Percentiles rank a stretch among this genome's conserved stretches.
These are phyloP conservation scores for Yamadazyma epiphylla DNA, from an alignment of 1,139 yeast genomes.

Conservation along the genomic window DNA sequence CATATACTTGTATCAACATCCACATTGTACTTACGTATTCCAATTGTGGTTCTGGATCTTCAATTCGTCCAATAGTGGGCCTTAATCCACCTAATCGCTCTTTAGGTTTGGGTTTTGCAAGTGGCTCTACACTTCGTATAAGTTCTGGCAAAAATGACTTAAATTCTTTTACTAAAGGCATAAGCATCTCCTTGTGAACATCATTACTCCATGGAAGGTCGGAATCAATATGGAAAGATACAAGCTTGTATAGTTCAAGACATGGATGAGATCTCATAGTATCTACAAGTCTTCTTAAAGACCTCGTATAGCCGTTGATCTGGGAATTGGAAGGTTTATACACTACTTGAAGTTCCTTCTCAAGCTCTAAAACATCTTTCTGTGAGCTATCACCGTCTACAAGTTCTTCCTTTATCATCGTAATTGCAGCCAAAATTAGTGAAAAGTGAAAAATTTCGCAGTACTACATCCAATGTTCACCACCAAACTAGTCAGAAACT, in stretches of 20 bases:
- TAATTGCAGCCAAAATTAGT: too few species aligned
- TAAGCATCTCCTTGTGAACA: not conserved
- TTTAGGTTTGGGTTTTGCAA: not conserved
- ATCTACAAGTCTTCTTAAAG: not conserved
- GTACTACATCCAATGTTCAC: slow-evolving; percentile 1
- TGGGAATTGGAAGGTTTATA: not conserved
- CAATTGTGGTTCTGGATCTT: not conserved
- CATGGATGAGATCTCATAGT: not conserved
- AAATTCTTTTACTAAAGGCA: not conserved
- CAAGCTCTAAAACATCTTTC: too few species aligned
- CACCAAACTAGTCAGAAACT: too few species aligned
- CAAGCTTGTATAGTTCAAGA: not conserved
- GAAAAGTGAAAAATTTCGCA: too few species aligned
- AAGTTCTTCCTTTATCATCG: too few species aligned
- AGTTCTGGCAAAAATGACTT: not conserved
- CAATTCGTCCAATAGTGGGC: not conserved
- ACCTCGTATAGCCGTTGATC: not conserved
- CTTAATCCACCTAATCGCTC: not conserved
- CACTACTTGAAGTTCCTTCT: not conserved
- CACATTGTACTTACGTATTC: slow-evolving; percentile 13
- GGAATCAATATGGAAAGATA: not conserved
- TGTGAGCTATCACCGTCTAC: too few species aligned
- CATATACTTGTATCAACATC: slow-evolving; percentile 19
- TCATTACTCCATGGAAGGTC: not conserved
- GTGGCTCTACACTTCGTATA: not conserved